Conservation (phyloP, 208 protist genomes). For the Crithidia expoeki region DNA sequence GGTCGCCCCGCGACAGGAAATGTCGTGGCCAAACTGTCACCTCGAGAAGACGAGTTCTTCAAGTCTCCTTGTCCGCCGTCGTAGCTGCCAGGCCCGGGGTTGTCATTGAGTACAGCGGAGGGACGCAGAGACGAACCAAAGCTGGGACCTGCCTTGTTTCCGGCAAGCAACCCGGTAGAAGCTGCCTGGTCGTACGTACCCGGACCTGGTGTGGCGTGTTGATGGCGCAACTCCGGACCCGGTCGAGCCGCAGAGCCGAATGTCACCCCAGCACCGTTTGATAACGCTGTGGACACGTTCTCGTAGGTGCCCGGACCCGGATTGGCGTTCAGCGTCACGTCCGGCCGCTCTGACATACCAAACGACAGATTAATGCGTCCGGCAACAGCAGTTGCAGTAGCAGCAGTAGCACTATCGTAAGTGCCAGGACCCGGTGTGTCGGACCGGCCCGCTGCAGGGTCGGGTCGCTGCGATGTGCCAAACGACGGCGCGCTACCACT, state of each 20-base stretch:
- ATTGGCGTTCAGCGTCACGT: slow-evolving; percentile 7
- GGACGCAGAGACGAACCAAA: slow-evolving; percentile 3
- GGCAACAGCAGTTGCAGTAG: background rate
- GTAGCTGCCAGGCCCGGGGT: slow-evolving; percentile 40
- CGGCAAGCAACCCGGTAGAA: background rate
- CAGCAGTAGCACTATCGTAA: background rate
- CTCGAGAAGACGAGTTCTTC: background rate
- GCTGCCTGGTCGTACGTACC: slow-evolving; percentile 43
- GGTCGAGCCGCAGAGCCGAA: background rate
- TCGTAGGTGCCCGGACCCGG: slow-evolving; percentile 31
- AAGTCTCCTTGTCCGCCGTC: background rate
- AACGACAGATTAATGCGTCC: background rate
- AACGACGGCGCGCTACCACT: background rate
- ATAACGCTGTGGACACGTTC: background rate
- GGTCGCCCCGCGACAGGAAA: slow-evolving; percentile 6
- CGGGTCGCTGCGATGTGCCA: slow-evolving; percentile 14
- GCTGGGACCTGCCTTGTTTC: background rate
- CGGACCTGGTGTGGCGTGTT: slow-evolving; percentile 29
- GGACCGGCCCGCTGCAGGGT: slow-evolving; percentile 6
- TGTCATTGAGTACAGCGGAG: slow-evolving; percentile 7
- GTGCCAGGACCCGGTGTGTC: slow-evolving; percentile 30
- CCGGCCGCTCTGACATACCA: background rate
- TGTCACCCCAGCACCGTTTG: background rate
- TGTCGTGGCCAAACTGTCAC: background rate
- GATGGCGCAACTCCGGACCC: slow-evolving; percentile 22